Evolutionary conservation across 2,329 filamentous ascomycete species (phyloP).

Genomic region (Penicillium sp.): DNA sequence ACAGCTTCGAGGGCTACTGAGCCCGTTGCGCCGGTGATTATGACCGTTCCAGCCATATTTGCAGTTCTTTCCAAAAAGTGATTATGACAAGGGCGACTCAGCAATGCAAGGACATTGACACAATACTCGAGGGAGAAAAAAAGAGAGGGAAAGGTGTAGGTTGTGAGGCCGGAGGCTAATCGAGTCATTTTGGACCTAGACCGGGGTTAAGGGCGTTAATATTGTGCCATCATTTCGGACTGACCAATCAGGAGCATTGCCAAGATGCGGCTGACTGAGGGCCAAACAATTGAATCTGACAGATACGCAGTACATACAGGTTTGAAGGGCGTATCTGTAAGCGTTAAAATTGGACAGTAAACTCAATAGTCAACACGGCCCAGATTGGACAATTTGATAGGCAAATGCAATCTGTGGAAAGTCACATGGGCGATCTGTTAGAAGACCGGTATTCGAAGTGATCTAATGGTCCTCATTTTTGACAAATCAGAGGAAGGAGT

Average conservation of each 20-base stretch:
- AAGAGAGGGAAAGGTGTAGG: neutral
- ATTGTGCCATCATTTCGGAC: neutral
- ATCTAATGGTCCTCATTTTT: too few species aligned
- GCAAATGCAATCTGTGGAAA: too few species aligned
- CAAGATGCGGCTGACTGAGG: neutral
- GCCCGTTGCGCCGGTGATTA: slow-evolving; percentile 12
- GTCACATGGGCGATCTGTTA: too few species aligned
- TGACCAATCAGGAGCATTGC: neutral
- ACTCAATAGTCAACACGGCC: too few species aligned
- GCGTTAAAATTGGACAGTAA: too few species aligned
- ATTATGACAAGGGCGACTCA: neutral
- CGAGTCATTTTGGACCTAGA: neutral
- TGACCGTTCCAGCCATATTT: slow-evolving; percentile 2
- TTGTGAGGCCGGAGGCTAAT: too few species aligned
- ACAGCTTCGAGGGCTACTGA: slow-evolving; percentile 7
- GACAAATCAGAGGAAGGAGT: too few species aligned
- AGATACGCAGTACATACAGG: too few species aligned
- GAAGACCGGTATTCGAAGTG: too few species aligned
- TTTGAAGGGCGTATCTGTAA: too few species aligned
- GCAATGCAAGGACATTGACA: neutral
- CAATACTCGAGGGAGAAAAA: neutral
- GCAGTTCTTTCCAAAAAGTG: neutral
- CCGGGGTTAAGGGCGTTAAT: too few species aligned
- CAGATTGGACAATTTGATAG: too few species aligned
- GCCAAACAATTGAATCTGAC: neutral